phyloP scores from a whole-genome alignment of 75 land plant genomes.

The Selaginella moellendorffii region DNA sequence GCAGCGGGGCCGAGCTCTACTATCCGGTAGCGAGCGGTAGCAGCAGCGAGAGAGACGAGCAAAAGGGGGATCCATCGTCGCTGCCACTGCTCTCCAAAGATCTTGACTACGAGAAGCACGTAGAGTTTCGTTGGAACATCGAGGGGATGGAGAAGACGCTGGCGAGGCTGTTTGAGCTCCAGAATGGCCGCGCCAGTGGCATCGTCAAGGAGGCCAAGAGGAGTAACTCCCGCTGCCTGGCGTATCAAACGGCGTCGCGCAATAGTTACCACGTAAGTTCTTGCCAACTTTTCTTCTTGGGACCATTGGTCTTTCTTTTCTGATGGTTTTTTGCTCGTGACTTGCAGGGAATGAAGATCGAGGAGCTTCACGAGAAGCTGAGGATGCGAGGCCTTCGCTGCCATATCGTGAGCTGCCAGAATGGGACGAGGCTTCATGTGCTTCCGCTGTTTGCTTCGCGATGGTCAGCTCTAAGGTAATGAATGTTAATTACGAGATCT shows the following conservation, averaged over 20 bases:
- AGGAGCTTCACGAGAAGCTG: constrained; percentile 55
- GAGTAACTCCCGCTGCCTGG: constrained; percentile 44
- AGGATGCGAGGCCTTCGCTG: constrained; percentile 75
- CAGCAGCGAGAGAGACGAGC: too few species aligned
- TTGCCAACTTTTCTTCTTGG: too few species aligned
- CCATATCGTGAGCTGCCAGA: constrained; percentile 55
- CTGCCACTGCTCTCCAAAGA: constrained; percentile 25
- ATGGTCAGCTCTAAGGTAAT: constrained; percentile 73
- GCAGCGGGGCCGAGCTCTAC: constrained; percentile 81
- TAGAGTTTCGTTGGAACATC: constrained; percentile 80
- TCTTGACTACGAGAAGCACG: constrained; percentile 59
- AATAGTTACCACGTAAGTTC: constrained; percentile 2
- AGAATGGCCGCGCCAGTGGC: constrained; percentile 15
- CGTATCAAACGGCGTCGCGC: constrained; percentile 34
- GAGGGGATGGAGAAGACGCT: constrained; percentile 75
- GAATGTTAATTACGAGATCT: not conserved
- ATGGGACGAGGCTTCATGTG: constrained; percentile 45
- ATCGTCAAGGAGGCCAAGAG: constrained; percentile 38
- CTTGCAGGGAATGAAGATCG: constrained; percentile 49
- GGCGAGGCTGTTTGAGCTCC: constrained; percentile 37
- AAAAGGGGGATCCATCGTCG: constrained; percentile 23
- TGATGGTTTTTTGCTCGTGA: not conserved
- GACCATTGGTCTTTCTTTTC: too few species aligned
- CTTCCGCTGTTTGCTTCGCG: constrained; percentile 77
- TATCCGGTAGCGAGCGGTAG: too few species aligned